phyloP scores from a whole-genome alignment of 305 asterid species.

The Striga hermonthica region DNA sequence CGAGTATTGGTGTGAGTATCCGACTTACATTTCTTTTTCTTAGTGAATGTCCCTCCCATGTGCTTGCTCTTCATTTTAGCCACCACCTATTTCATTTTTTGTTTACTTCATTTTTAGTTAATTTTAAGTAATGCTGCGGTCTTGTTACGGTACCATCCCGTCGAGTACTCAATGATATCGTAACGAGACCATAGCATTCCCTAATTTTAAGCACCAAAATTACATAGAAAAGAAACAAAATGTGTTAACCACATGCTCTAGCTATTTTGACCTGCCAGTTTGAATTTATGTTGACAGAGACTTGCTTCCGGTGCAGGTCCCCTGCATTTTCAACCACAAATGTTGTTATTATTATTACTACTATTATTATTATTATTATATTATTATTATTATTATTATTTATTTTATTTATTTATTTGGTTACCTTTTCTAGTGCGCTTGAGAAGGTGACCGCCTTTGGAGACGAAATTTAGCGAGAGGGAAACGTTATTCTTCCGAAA shows the following conservation, averaged over 20 bases:
- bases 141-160: too few species aligned
- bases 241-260: not conserved
- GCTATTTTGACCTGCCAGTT: slow-evolving; percentile 52
- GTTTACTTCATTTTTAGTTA: too few species aligned
- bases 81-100: slow-evolving; percentile 50
- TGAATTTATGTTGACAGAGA: slow-evolving; percentile 65
- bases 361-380: too few species aligned
- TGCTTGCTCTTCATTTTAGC: slow-evolving; percentile 85
- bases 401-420: too few species aligned
- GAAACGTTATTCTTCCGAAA: slow-evolving; percentile 40
- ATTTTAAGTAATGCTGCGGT: too few species aligned
- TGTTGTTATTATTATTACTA: too few species aligned
- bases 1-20: too few species aligned
- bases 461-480: slow-evolving; percentile 49
- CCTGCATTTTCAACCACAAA: slow-evolving; percentile 47
- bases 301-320: slow-evolving; percentile 88
- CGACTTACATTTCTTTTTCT: slow-evolving; percentile 79
- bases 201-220: too few species aligned
- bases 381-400: too few species aligned
- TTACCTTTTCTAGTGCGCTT: slow-evolving; percentile 87
- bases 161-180: too few species aligned
- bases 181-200: too few species aligned
- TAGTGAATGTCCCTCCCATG: slow-evolving; percentile 87
- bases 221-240: too few species aligned
- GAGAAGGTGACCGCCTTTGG: slow-evolving; percentile 73